phyloP scores from a whole-genome alignment of 306 rosid genomes.

The Inga laurina region DNA sequence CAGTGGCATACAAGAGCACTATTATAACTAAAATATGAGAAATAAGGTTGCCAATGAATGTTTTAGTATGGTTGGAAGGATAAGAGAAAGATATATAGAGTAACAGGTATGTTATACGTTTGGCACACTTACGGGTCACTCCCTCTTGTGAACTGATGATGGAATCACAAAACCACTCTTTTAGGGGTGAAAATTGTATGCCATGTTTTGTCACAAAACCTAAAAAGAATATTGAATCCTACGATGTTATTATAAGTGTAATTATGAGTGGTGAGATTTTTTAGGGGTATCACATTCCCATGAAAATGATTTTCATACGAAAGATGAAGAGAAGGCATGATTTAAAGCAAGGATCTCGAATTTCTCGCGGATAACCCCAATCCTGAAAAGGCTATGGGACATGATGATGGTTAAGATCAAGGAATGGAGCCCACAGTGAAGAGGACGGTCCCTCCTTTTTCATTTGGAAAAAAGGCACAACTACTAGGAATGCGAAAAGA shows the following conservation, averaged over 20 bases:
- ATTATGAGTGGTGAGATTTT: not conserved
- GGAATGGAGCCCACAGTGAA: conserved; percentile 21
- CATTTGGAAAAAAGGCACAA: not conserved
- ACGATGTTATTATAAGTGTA: not conserved
- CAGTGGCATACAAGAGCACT: not conserved
- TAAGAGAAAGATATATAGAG: not conserved
- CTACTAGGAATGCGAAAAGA: conserved; percentile 26
- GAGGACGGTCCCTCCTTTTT: conserved; percentile 25
- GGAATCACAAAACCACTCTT: not conserved
- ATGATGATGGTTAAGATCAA: conserved; percentile 22
- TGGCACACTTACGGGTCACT: too few species aligned
- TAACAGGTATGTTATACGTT: too few species aligned
- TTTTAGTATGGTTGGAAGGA: not conserved
- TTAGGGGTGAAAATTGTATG: not conserved
- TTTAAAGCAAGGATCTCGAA: not conserved
- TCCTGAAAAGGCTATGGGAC: conserved; percentile 1
- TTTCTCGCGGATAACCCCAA: not conserved
- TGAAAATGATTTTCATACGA: not conserved
- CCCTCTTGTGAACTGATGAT: not conserved
- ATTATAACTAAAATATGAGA: conserved; percentile 4
- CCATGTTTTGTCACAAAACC: not conserved
- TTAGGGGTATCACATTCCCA: not conserved
- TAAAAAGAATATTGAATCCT: not conserved
- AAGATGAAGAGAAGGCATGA: not conserved
- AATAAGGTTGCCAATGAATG: not conserved